These are phyloP conservation scores for Neonectria sp. DNA, from an alignment of 2,329 filamentous ascomycete genomes.

Conservation along the genomic window DNA sequence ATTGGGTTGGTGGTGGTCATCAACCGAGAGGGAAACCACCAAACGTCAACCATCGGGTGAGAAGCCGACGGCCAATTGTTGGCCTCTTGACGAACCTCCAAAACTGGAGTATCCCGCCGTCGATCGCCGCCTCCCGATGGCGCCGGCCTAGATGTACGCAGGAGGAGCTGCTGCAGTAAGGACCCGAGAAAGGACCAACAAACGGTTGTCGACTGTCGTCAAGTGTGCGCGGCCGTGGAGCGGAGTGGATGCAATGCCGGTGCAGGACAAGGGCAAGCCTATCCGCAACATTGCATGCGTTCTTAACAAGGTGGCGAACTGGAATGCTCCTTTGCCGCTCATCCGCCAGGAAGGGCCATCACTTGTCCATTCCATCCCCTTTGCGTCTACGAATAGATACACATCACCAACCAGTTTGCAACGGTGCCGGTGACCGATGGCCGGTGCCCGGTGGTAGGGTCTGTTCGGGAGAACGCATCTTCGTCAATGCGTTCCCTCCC, in stretches of 20 bases:
- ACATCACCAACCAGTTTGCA: not conserved
- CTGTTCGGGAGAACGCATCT: not conserved
- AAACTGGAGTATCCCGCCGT: constrained; percentile 6
- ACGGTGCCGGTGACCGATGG: not conserved
- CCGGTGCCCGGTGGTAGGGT: not conserved
- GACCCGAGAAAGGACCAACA: not conserved
- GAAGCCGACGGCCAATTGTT: constrained; percentile 18
- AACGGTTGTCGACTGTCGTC: not conserved
- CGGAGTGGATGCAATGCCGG: not conserved
- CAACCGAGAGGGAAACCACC: not conserved
- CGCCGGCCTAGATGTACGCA: constrained; percentile 1
- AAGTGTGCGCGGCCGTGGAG: not conserved
- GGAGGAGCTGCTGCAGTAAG: not conserved
- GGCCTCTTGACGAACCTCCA: not conserved
- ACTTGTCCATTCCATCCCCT: not conserved
- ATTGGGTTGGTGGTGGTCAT: not conserved
- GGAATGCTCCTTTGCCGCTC: not conserved
- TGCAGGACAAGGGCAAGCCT: not conserved
- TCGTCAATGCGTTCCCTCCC: constrained; percentile 26
- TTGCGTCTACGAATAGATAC: not conserved
- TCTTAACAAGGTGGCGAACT: constrained; percentile 4
- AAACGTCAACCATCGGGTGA: not conserved
- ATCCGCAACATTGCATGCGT: not conserved
- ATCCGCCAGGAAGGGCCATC: not conserved
- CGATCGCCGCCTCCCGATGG: constrained; percentile 19